phyloP scores from a whole-genome alignment of 1,284 basidiomycete genomes.

The Ustilago cynodontis region DNA sequence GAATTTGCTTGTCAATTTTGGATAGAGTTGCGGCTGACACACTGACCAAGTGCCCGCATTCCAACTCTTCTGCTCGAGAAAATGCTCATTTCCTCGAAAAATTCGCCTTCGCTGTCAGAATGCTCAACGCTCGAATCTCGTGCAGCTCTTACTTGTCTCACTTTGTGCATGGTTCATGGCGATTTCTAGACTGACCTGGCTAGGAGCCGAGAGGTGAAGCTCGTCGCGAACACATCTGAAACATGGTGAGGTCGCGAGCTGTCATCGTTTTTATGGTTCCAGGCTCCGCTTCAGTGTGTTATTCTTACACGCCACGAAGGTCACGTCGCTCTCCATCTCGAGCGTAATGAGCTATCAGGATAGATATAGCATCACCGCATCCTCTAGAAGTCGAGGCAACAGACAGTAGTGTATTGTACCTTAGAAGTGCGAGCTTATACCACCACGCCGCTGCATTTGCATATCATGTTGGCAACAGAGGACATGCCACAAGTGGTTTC shows the following conservation, averaged over 20 bases:
- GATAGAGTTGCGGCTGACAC: not conserved
- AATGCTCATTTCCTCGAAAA: not conserved
- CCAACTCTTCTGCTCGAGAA: not conserved
- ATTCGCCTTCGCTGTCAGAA: not conserved
- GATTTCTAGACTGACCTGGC: too few species aligned
- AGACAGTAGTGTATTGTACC: too few species aligned
- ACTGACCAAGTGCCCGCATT: not conserved
- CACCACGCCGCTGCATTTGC: too few species aligned
- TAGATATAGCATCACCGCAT: too few species aligned
- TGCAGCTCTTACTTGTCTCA: not conserved
- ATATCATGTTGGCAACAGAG: not conserved
- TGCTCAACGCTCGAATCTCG: not conserved
- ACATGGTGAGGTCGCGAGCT: slow-evolving; percentile 1
- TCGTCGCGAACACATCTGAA: not conserved
- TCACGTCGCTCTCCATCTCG: not conserved
- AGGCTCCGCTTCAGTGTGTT: not conserved
- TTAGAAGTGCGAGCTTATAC: too few species aligned
- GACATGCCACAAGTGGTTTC: slow-evolving; percentile 27
- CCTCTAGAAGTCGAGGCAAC: too few species aligned
- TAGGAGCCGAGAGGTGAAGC: too few species aligned
- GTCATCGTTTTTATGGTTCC: slow-evolving; percentile 1
- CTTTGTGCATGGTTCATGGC: not conserved
- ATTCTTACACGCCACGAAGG: not conserved
- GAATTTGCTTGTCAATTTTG: not conserved
- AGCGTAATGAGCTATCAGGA: not conserved